phyloP scores from a whole-genome alignment of 2,329 filamentous ascomycete species.

The Emergomyces orientalis region DNA sequence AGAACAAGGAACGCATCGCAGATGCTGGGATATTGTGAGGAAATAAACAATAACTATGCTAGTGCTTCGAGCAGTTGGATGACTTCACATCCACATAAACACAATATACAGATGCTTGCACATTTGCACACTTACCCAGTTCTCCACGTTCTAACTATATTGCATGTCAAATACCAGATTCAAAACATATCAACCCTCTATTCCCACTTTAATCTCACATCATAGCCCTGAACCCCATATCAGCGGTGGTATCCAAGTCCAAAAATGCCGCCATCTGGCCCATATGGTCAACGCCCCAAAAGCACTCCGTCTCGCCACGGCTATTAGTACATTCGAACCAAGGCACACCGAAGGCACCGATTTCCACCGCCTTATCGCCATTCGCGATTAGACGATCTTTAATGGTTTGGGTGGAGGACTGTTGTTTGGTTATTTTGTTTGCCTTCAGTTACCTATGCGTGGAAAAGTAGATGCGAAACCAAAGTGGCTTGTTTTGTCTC shows the following conservation, averaged over 20 bases:
- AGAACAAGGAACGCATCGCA: neutral
- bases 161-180: neutral
- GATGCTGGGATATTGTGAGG: neutral
- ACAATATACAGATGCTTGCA: neutral
- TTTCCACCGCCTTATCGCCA: slow-evolving; percentile 43
- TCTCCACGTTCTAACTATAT: neutral
- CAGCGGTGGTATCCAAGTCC: slow-evolving; percentile 36
- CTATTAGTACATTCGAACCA: slow-evolving; percentile 50
- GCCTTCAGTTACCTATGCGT: neutral
- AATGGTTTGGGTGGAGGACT: slow-evolving; percentile 29
- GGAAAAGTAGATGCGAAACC: neutral
- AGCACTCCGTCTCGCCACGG: slow-evolving; percentile 45
- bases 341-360: slow-evolving; percentile 52
- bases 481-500: neutral
- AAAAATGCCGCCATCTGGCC: slow-evolving; percentile 47
- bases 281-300: slow-evolving; percentile 54
- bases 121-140: neutral
- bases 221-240: slow-evolving; percentile 24
- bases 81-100: neutral
- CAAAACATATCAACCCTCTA: neutral
- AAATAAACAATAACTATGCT: neutral
- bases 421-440: neutral
- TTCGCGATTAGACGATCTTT: slow-evolving; percentile 42
- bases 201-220: neutral
- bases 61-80: neutral